phyloP scores from a whole-genome alignment of 2,329 filamentous ascomycete species.

The Pezicula carpinea region DNA sequence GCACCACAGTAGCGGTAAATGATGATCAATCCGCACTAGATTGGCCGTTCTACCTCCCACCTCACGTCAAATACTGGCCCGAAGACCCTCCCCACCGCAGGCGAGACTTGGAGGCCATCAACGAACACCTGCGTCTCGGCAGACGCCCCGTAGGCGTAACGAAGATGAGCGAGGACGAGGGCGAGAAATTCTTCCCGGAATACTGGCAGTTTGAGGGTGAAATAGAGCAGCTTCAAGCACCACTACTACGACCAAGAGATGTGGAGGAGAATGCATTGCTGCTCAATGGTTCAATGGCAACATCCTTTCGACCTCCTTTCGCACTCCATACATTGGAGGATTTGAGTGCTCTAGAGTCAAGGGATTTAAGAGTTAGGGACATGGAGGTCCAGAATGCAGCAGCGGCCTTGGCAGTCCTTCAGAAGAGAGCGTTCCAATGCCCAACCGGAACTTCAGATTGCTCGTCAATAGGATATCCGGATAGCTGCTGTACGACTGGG shows the following conservation, averaged over 20 bases:
- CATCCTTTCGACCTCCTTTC: slow-evolving; percentile 46
- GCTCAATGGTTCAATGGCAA: slow-evolving; percentile 15
- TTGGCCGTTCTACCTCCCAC: slow-evolving; percentile 42
- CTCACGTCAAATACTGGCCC: slow-evolving; percentile 40
- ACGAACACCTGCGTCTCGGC: slow-evolving; percentile 32
- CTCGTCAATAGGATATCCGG: slow-evolving; percentile 55
- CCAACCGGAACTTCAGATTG: slow-evolving; percentile 64
- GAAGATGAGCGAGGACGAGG: slow-evolving; percentile 67
- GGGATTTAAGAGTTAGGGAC: slow-evolving; percentile 13
- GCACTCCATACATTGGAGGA: slow-evolving; percentile 38
- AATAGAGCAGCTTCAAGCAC: slow-evolving; percentile 5
- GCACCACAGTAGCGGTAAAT: slow-evolving; percentile 27
- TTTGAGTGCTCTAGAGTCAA: not conserved
- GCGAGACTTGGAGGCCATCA: slow-evolving; percentile 33
- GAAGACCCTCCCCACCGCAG: slow-evolving; percentile 39
- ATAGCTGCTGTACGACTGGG: slow-evolving; percentile 67
- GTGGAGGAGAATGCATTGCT: slow-evolving; percentile 15
- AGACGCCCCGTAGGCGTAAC: slow-evolving; percentile 55
- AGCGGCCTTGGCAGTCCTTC: slow-evolving; percentile 42
- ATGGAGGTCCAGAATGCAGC: slow-evolving; percentile 8
- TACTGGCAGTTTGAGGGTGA: slow-evolving; percentile 43
- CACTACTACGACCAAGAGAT: slow-evolving; percentile 13
- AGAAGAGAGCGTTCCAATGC: slow-evolving; percentile 59
- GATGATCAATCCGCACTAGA: slow-evolving; percentile 17
- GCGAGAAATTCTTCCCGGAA: slow-evolving; percentile 69